Evolutionary conservation across 2,329 filamentous ascomycete species (phyloP), one percentile per base, ranked within the genome.

Genomic region (Pseudopyricularia javanii): DNA sequence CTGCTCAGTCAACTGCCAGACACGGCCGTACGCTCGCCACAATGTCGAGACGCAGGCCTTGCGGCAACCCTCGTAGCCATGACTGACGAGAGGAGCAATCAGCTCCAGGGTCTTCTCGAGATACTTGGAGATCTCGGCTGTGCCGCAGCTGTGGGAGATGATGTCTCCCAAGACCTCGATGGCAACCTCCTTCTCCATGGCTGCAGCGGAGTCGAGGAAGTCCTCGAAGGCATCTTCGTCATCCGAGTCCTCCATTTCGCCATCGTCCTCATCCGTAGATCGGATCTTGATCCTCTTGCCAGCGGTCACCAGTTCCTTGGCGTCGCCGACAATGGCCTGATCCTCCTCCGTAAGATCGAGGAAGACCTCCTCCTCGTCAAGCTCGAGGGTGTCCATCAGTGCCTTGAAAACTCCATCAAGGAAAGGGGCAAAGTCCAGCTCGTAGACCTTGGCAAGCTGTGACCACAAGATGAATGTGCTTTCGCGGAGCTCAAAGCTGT

Each of bases 391-490:
- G 55, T 88, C 83, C 59, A 93, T 85, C 24, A 97, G 78, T 52
- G 85, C 84, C 65, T 86, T 82, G 66, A 91, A 85, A 50, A 89
- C 86, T 50, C 53, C 55, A 0, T 79, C 75, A 7, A 93, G 78
- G 71, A 89, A 93, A 54, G 86, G 83, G 54, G 82, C 80, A 57
- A 94, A 91, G 53, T 90, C 77, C 63, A 88, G 86, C 62, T 86
- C 84, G 69, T 97, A 97, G 9, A 97, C 89, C 73, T 94, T 94
- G 57, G 91, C 86, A 65, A 98, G 83, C 40, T 88, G 89, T 59
- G 88, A 90, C 91, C 93, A 98, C 53, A 98, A 78, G 57, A 97
- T 94, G 72, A 95, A 98, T 66, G 89, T 95, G 56, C 90, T 96
- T 74, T 98, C 93, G 68, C 90, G 88, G 51, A 97, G 82, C 54